Evolutionary conservation across 2,329 filamentous ascomycete genomes (phyloP), one percentile per base, ranked within the genome.

Genomic region (Phaeomoniella chlamydospora): DNA sequence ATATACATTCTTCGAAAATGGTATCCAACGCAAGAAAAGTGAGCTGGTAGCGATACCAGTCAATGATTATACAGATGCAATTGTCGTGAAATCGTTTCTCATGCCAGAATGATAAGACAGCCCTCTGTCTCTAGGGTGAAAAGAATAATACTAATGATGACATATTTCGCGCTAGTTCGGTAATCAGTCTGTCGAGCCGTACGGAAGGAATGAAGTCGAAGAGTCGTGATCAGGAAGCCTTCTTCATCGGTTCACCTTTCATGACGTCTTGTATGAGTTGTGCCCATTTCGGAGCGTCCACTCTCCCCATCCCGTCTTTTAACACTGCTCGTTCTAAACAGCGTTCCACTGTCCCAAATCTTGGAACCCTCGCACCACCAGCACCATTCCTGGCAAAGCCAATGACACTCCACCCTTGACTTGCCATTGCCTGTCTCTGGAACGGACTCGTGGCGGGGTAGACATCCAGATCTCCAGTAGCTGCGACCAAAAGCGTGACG

Each of bases 381-480:
- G 45, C 40, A 4, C 56, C 55, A 6, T 49, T 53, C 4, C 59
- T 49, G 2, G 57, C 52, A 38, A 59, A 57, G 4, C 61, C 55
- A 17, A 65, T 41, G 6, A 62, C 57, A 10, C 49, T 52, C 43
- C 63, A 58, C 1, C 61, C 62, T 22, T 63, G 56, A 10, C 56
- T 51, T 1, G 61, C 57, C 56, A 64, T 62, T 13, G 54, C 55
- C 2, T 62, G 49, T 10, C 59, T 50, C 42, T 60, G 54, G 46
- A 61, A 56, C 18, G 49, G 52, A 38, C 46, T 57, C 4, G 58
- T 55, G 0, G 58, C 49, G 9, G 22, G 22, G 38, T 64, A 65
- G 1, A 65, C 45, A 6, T 59, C 46, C n/a, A 62, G 36, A 42
- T 65, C 57, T 2, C 62, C 62, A 4, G 59, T 65, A 2, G 58